Evolutionary conservation across 2,329 filamentous ascomycete genomes (phyloP).

Genomic region (Monosporascus sp.): DNA sequence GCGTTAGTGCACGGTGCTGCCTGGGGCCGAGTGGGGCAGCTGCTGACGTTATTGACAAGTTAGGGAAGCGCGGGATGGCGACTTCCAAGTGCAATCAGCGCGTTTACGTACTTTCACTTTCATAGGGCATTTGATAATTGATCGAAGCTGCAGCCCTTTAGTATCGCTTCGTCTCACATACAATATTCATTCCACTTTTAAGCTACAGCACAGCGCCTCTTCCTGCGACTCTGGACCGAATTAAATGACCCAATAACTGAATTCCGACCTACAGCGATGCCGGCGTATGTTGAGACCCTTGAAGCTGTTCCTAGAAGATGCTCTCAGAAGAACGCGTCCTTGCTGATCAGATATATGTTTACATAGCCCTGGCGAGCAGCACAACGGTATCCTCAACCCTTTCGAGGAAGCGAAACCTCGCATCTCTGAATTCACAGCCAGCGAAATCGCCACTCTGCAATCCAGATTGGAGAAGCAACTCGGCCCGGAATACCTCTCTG

Average conservation of each 20-base stretch:
- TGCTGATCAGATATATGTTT: conserved; percentile 9
- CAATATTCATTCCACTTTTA: background rate
- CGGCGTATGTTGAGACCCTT: conserved; percentile 19
- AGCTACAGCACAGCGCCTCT: background rate
- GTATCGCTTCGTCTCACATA: background rate
- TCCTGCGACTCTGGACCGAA: background rate
- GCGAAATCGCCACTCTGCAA: conserved; percentile 84
- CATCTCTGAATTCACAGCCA: conserved; percentile 79
- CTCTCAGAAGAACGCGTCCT: conserved; percentile 10
- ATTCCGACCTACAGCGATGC: conserved; percentile 14
- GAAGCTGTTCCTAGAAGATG: background rate
- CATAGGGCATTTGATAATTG: background rate
- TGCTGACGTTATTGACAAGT: background rate
- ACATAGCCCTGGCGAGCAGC: conserved; percentile 64
- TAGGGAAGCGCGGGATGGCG: background rate
- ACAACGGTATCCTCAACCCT: conserved; percentile 64
- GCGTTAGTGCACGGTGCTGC: background rate
- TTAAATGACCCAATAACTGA: background rate
- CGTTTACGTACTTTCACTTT: background rate
- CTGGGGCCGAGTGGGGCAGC: background rate
- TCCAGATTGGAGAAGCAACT: conserved; percentile 86
- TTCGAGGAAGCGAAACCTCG: conserved; percentile 69
- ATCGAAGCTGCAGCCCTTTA: background rate
- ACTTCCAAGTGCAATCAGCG: background rate
- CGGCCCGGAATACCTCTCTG: conserved; percentile 92